These are phyloP conservation scores for Cladosporium sp. DNA, from an alignment of 2,329 filamentous ascomycete species.

Conservation along the genomic window DNA sequence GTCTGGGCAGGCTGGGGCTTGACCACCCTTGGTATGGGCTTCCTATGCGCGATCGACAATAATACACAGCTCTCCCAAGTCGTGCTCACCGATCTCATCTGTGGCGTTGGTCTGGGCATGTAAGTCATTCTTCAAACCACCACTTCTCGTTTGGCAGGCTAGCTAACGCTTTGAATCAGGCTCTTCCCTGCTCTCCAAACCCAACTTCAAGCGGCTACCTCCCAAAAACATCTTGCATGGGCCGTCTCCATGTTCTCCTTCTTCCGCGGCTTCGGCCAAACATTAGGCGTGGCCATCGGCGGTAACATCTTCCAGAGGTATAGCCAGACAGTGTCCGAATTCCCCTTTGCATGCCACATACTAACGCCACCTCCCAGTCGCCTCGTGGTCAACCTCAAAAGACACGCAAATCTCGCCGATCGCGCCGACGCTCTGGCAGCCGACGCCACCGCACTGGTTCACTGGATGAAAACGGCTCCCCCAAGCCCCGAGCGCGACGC, in stretches of 20 bases:
- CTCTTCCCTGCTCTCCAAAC: slow-evolving; percentile 2
- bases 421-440: slow-evolving; percentile 28
- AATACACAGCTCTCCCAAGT: background rate
- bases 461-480: slow-evolving; percentile 21
- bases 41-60: background rate
- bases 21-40: slow-evolving; percentile 44
- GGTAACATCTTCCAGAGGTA: slow-evolving; percentile 44
- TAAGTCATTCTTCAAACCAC: background rate
- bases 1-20: slow-evolving; percentile 35
- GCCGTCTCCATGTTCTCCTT: slow-evolving; percentile 44
- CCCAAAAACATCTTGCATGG: background rate
- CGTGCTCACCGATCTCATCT: background rate
- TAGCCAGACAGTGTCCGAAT: slow-evolving; percentile 1
- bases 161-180: background rate
- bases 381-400: slow-evolving; percentile 16
- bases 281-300: slow-evolving; percentile 50
- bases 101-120: background rate
- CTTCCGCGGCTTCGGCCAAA: slow-evolving; percentile 49
- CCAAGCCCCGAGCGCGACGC: slow-evolving; percentile 20
- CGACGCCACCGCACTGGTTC: slow-evolving; percentile 20
- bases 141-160: background rate
- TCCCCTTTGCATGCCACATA: background rate
- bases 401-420: slow-evolving; percentile 23
- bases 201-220: background rate
- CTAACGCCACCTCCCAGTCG: background rate